These are phyloP conservation scores for Zasmidium citrigriseum DNA, from an alignment of 2,329 filamentous ascomycete species.

Conservation along the genomic window DNA sequence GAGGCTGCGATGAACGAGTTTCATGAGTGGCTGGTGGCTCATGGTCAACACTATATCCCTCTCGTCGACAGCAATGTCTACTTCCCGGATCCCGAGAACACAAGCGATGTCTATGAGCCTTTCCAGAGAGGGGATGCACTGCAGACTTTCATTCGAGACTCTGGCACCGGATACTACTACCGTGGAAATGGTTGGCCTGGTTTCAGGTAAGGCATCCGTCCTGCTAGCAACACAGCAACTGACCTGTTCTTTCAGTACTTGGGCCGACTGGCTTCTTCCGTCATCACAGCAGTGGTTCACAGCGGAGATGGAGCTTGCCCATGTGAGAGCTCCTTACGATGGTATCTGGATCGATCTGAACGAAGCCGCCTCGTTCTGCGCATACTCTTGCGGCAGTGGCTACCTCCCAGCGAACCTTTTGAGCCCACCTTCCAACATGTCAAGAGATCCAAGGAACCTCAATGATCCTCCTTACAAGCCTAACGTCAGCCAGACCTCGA, in stretches of 20 bases:
- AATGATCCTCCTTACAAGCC: conserved; percentile 25
- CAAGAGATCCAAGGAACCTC: conserved; percentile 20
- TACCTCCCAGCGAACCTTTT: conserved; percentile 18
- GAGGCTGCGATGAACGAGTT: conserved; percentile 50
- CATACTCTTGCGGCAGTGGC: conserved; percentile 21
- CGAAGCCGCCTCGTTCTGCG: conserved; percentile 26
- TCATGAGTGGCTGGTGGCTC: conserved; percentile 50
- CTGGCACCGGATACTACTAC: conserved; percentile 51
- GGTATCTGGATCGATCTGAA: conserved; percentile 31
- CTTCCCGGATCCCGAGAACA: conserved; percentile 65
- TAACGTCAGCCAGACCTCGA: conserved; percentile 22
- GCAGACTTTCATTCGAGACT: conserved; percentile 54
- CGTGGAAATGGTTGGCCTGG: conserved; percentile 26
- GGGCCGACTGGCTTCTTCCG: conserved; percentile 25
- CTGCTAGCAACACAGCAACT: neutral
- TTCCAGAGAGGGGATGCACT: conserved; percentile 53
- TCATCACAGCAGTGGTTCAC: conserved; percentile 27
- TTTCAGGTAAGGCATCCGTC: neutral
- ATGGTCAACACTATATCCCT: conserved; percentile 57
- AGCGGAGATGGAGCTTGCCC: conserved; percentile 20
- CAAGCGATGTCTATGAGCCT: conserved; percentile 54
- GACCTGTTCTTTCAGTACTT: conserved; percentile 14
- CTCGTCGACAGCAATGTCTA: conserved; percentile 64
- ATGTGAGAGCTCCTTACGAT: conserved; percentile 20
- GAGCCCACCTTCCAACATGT: conserved; percentile 5